Evolutionary conservation across 2,329 filamentous ascomycete genomes (phyloP).

Genomic region (Dendryphion nanum): DNA sequence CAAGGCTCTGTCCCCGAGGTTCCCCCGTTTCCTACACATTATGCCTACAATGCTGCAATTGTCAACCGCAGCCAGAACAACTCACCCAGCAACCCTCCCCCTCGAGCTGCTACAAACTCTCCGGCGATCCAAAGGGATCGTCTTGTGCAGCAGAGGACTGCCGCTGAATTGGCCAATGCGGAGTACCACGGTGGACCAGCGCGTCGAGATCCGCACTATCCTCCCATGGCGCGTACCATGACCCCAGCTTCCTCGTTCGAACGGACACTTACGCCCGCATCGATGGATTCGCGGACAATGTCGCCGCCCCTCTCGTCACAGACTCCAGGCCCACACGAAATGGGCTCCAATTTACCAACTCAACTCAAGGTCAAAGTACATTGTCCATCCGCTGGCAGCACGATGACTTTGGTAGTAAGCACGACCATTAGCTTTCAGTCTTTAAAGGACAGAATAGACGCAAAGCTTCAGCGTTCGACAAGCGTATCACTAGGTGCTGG

Average conservation of each 20-base stretch:
- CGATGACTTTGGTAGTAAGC: conserved; percentile 91
- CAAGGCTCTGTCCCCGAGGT: conserved; percentile 52
- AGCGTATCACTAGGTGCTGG: conserved; percentile 79
- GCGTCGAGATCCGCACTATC: conserved; percentile 31
- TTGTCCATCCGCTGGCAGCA: conserved; percentile 73
- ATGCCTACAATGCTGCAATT: conserved; percentile 57
- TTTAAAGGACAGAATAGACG: conserved; percentile 91
- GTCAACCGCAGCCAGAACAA: conserved; percentile 79
- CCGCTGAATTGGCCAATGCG: conserved; percentile 43
- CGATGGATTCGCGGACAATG: conserved; percentile 39
- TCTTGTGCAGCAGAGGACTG: conserved; percentile 39
- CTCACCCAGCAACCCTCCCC: conserved; percentile 70
- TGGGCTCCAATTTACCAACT: conserved; percentile 51
- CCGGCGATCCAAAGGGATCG: conserved; percentile 66
- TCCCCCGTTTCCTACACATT: conserved; percentile 55
- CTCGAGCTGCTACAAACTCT: conserved; percentile 69
- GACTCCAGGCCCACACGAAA: conserved; percentile 22
- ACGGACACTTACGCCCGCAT: conserved; percentile 36
- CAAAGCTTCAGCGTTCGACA: conserved; percentile 85
- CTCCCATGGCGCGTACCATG: conserved; percentile 30
- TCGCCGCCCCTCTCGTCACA: conserved; percentile 36
- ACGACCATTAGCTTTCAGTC: conserved; percentile 95
- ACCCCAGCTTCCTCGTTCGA: conserved; percentile 42
- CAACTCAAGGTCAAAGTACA: conserved; percentile 97
- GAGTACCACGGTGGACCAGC: conserved; percentile 28